Percentiles rank a stretch among this genome's conserved stretches.
phyloP scores from a whole-genome alignment of 768 basidiomycete species.

The Boletus speciosus region DNA sequence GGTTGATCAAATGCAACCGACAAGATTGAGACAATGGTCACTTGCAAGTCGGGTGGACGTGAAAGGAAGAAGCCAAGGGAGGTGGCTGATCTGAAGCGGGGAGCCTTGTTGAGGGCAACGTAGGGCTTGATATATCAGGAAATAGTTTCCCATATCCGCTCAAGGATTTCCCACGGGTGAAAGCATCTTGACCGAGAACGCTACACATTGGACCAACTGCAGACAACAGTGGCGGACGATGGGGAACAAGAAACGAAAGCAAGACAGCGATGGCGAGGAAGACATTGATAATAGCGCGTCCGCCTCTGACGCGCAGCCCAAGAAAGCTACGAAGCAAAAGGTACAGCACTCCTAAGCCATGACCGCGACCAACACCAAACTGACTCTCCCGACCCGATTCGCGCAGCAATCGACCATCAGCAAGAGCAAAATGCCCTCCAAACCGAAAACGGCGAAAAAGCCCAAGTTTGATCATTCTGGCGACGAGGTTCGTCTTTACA shows the following conservation, averaged over 20 bases:
- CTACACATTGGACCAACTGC: not conserved
- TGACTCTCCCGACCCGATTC: not conserved
- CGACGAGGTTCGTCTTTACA: constrained; percentile 7
- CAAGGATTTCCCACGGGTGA: constrained; percentile 1
- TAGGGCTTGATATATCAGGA: constrained; percentile 32
- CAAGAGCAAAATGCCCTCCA: constrained; percentile 14
- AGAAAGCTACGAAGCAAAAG: constrained; percentile 12
- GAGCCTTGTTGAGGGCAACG: constrained; percentile 21
- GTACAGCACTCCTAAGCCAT: not conserved
- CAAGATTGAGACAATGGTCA: constrained; percentile 1
- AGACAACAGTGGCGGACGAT: not conserved
- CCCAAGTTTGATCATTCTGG: constrained; percentile 23
- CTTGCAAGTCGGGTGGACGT: constrained; percentile 7
- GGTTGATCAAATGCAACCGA: constrained; percentile 12
- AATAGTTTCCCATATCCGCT: constrained; percentile 20
- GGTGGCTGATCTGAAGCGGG: not conserved
- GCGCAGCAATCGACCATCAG: not conserved
- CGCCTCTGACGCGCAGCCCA: constrained; percentile 14
- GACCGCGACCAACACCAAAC: not conserved
- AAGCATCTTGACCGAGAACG: not conserved
- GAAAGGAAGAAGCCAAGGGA: constrained; percentile 13
- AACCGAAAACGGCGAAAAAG: constrained; percentile 34
- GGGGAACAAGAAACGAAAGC: not conserved
- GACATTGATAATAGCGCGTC: constrained; percentile 7
- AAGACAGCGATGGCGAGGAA: constrained; percentile 1